phyloP scores from a whole-genome alignment of 768 basidiomycete genomes.

The Auricularia sp. region DNA sequence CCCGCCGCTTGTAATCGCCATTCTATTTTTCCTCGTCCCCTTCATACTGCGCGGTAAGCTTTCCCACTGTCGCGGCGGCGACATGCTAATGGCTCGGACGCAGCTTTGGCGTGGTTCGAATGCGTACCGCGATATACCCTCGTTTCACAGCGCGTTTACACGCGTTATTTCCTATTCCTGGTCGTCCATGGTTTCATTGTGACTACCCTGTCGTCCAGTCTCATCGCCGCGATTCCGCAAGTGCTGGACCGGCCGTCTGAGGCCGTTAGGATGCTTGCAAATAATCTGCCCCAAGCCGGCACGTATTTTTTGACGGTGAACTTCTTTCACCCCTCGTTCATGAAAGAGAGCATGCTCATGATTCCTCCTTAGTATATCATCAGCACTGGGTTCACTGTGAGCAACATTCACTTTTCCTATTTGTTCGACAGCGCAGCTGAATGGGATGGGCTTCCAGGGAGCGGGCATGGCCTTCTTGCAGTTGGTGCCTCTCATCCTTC shows the following conservation, averaged over 20 bases:
- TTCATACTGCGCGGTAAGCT: conserved; percentile 43
- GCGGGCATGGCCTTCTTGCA: conserved; percentile 46
- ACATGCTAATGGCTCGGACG: neutral
- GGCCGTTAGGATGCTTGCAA: conserved; percentile 34
- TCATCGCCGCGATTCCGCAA: conserved; percentile 30
- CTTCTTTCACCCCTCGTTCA: neutral
- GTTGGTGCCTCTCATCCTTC: conserved; percentile 39
- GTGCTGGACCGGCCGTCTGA: conserved; percentile 35
- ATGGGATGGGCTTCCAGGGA: conserved; percentile 25
- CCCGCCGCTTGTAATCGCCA: conserved; percentile 52
- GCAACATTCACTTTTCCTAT: neutral
- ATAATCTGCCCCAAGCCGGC: conserved; percentile 43
- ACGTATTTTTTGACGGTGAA: conserved; percentile 53
- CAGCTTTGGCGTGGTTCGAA: conserved; percentile 54
- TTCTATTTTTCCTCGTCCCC: conserved; percentile 53
- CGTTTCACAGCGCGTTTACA: conserved; percentile 62
- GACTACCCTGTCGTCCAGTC: conserved; percentile 51
- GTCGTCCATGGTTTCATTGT: conserved; percentile 65
- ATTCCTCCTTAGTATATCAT: neutral
- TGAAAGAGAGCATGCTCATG: neutral
- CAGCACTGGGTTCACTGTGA: neutral
- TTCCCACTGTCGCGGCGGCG: neutral
- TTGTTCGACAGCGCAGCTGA: neutral
- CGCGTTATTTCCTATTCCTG: conserved; percentile 59
- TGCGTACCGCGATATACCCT: conserved; percentile 58